Conservation (phyloP, 2,329 filamentous ascomycete species). For the Beauveria pseudobassiana region DNA sequence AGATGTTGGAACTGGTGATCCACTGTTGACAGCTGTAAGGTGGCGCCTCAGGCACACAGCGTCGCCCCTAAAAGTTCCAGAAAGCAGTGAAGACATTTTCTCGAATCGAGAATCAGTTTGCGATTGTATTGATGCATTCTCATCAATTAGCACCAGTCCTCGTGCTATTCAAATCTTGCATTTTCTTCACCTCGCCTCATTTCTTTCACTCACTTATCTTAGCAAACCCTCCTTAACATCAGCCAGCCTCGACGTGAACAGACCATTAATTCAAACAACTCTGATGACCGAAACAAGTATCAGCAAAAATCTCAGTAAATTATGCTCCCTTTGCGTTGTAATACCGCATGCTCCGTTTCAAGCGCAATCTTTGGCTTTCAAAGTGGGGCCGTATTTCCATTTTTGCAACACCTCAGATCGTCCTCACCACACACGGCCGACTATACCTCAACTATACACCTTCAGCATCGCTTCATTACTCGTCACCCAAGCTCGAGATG, state of each 20-base stretch:
- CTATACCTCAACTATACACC: not conserved
- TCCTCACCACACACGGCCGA: not conserved
- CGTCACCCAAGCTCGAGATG: not conserved
- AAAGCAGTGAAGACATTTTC: too few relatives aligned
- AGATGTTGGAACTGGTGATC: not conserved
- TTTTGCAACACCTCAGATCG: slow-evolving; percentile 5
- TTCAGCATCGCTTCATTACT: not conserved
- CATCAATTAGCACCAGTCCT: too few relatives aligned
- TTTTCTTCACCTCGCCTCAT: too few relatives aligned
- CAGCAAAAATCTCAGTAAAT: not conserved
- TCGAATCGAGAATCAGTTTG: too few relatives aligned
- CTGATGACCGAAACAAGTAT: not conserved
- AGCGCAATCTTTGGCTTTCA: not conserved
- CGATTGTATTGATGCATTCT: too few relatives aligned
- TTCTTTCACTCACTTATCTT: too few relatives aligned
- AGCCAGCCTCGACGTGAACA: too few relatives aligned
- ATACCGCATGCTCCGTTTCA: not conserved
- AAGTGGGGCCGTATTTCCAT: slow-evolving; percentile 8
- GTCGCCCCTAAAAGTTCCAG: too few relatives aligned
- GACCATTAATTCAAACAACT: too few relatives aligned
- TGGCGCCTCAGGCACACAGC: not conserved
- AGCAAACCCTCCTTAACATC: too few relatives aligned
- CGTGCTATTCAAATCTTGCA: too few relatives aligned
- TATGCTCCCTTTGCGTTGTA: not conserved
- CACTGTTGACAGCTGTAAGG: not conserved